phyloP scores from a whole-genome alignment of 768 basidiomycete species.

The Kwoniella pini region DNA sequence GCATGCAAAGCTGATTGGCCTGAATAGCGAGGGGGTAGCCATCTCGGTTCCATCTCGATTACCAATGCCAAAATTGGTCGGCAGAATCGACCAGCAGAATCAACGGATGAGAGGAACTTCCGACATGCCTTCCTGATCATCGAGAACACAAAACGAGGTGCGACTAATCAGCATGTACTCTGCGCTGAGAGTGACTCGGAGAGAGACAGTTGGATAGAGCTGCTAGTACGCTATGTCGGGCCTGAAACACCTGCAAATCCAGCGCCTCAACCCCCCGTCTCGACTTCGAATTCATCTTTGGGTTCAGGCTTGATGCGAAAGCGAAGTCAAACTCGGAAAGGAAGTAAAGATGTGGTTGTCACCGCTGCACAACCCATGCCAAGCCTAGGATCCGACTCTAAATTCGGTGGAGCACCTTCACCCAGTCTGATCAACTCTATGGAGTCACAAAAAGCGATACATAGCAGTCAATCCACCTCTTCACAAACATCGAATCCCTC shows the following conservation, averaged over 20 bases:
- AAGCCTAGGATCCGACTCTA: constrained; percentile 22
- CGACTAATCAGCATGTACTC: constrained; percentile 74
- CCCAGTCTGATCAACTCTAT: constrained; percentile 45
- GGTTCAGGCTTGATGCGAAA: constrained; percentile 12
- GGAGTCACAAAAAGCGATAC: constrained; percentile 43
- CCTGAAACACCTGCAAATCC: constrained; percentile 19
- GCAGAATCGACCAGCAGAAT: constrained; percentile 67
- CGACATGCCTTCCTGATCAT: constrained; percentile 97
- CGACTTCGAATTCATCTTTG: not conserved
- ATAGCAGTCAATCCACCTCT: constrained; percentile 42
- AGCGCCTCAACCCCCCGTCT: not conserved
- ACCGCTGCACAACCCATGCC: constrained; percentile 41
- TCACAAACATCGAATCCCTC: constrained; percentile 13
- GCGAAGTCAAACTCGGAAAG: constrained; percentile 34
- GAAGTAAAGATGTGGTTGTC: constrained; percentile 43
- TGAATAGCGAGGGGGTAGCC: constrained; percentile 78
- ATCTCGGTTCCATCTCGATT: constrained; percentile 85
- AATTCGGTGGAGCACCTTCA: constrained; percentile 42
- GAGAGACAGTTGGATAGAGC: constrained; percentile 91
- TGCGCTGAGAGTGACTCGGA: constrained; percentile 95
- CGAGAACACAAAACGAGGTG: constrained; percentile 57
- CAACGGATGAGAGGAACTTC: constrained; percentile 87
- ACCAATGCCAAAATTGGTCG: constrained; percentile 95
- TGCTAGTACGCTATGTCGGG: constrained; percentile 78
- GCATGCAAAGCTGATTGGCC: not conserved